Base-by-base conservation (phyloP, 2,329 filamentous ascomycete species). In the Ceratocystis huliohia region DNA sequence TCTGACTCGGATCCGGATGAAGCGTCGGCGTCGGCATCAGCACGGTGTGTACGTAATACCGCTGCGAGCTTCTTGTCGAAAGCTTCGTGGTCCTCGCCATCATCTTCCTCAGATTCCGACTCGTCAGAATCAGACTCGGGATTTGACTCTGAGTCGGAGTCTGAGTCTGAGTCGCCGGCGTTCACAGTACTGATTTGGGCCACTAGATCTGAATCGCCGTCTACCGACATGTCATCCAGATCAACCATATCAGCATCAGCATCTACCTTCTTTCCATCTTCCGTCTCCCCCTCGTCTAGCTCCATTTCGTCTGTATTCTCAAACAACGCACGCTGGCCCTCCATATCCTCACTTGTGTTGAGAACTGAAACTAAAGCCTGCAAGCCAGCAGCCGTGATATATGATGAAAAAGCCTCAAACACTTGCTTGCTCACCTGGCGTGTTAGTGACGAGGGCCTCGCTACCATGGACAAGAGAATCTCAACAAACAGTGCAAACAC, bases 311-410 rank as follows among this genome's bases (percentile, higher is more conserved):
- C 84, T 8, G 84, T 83, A 20, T 84, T 82, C 70, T 85, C 85
- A 75, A 97, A 99, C 20, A 99, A 80, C 69, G 92, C 87, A 72
- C 91, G 85, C 71, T 96, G 91, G 0, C 94, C 94, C 71, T 87
- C 85, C 45, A 88, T 79, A 71, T 84, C 95, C 75, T 97, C 94
- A 67, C 88, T 87, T 0, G 88, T 87, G 64, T 84, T 80, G 15
- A 99, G 79, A 2, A 95, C 86, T 69, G 89, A 84, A 0, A 79
- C 80, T 46, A 84, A 76, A 20, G 84, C 78, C 67, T 88, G 82
- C 65, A 97, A 76, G 0, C 89, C 89, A 66, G 88, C 84, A 4
- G 81, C 79, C 0, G 88, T 91, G 68, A 97, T 82, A 65, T 89
- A 84, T 15, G 83, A 77, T 2, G 89, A 88, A 73, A 96, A 96